Evolutionary conservation across 805 yeast species (phyloP).

Genomic region (Kazachstania bromeliacearum): DNA sequence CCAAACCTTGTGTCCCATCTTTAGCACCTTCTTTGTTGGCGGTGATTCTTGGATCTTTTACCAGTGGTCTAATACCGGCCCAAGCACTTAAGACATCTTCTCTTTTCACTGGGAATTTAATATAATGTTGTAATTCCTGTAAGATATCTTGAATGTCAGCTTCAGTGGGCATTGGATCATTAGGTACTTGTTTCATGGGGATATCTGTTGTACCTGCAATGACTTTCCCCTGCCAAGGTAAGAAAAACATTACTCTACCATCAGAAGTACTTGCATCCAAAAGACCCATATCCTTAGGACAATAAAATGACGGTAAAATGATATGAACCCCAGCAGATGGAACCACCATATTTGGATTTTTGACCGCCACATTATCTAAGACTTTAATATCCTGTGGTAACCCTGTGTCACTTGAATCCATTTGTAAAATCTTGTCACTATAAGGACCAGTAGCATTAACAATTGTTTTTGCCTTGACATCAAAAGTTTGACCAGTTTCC

Average conservation of each 20-base stretch:
- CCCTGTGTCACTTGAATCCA: constrained; percentile 69
- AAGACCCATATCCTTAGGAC: constrained; percentile 80
- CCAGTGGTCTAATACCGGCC: constrained; percentile 95
- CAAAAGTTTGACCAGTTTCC: constrained; percentile 54
- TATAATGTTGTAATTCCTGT: constrained; percentile 79
- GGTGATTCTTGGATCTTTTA: constrained; percentile 57
- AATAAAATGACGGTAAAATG: constrained; percentile 83
- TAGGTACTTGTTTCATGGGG: constrained; percentile 62
- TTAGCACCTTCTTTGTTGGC: constrained; percentile 34
- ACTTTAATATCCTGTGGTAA: constrained; percentile 30
- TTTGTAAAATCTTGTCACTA: constrained; percentile 72
- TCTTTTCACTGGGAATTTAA: constrained; percentile 79
- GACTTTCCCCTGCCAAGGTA: constrained; percentile 97
- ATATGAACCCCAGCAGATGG: constrained; percentile 94
- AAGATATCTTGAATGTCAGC: constrained; percentile 82
- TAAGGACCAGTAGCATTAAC: constrained; percentile 95
- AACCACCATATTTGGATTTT: constrained; percentile 69
- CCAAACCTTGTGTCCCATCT: constrained; percentile 70
- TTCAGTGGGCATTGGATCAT: constrained; percentile 75
- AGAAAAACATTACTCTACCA: constrained; percentile 92
- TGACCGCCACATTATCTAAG: constrained; percentile 22
- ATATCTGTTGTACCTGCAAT: constrained; percentile 95
- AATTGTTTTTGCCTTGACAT: constrained; percentile 60
- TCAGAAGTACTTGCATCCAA: constrained; percentile 88
- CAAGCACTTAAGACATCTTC: constrained; percentile 90